Evolutionary conservation across 345 rosid genomes (phyloP).

Genomic region (Brassica nigra): DNA sequence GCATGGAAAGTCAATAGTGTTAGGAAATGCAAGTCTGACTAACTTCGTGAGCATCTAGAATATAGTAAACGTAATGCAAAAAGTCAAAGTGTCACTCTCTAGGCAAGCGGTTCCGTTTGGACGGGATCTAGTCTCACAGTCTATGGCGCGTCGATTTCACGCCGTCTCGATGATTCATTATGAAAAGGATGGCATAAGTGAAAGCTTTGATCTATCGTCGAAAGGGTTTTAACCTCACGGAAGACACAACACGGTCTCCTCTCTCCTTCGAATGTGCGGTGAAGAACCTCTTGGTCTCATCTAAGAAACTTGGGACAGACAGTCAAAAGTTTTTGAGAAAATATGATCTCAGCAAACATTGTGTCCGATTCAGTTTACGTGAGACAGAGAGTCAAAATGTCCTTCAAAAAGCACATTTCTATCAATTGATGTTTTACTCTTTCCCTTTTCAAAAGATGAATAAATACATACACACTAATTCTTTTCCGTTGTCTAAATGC

Average conservation of each 20-base stretch:
- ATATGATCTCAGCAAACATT: not conserved
- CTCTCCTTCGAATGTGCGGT: not conserved
- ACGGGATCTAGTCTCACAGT: not conserved
- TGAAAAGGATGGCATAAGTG: not conserved
- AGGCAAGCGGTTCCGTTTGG: constrained; percentile 20
- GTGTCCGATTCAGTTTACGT: not conserved
- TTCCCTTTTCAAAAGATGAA: not conserved
- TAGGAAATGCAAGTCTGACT: constrained; percentile 34
- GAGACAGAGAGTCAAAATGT: not conserved
- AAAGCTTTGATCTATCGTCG: not conserved
- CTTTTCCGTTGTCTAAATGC: constrained; percentile 1
- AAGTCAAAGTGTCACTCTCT: constrained; percentile 33
- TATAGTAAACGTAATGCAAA: constrained; percentile 2
- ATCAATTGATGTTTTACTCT: not conserved
- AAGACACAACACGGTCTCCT: not conserved
- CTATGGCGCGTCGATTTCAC: constrained; percentile 30
- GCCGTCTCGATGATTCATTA: not conserved
- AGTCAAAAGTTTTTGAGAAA: not conserved
- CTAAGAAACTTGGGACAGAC: not conserved
- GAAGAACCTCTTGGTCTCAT: not conserved
- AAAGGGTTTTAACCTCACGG: not conserved
- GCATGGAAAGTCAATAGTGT: constrained; percentile 36
- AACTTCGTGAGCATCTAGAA: constrained; percentile 27
- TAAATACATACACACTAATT: not conserved
- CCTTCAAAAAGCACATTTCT: not conserved